Conservation (phyloP, 345 rosid genomes). For the Physaria fendleri region DNA sequence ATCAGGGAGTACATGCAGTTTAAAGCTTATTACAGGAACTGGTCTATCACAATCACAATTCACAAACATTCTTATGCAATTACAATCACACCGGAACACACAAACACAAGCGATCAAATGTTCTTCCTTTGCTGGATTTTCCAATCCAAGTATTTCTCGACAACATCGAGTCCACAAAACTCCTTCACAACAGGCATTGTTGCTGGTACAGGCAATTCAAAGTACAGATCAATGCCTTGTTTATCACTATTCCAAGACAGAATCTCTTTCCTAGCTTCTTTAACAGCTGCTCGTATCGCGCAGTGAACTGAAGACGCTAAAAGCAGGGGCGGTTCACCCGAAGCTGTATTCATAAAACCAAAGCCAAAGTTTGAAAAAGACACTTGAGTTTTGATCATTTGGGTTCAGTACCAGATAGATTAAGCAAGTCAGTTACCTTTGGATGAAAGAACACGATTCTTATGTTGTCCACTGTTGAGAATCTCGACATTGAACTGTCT, state of each 20-base stretch:
- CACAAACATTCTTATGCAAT: neutral
- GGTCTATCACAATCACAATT: neutral
- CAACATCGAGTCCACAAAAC: slow-evolving; percentile 59
- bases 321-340: slow-evolving; percentile 90
- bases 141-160: slow-evolving; percentile 63
- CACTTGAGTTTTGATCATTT: neutral
- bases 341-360: slow-evolving; percentile 60
- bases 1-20: neutral
- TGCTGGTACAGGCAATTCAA: slow-evolving; percentile 74
- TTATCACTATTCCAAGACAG: slow-evolving; percentile 36
- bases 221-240: slow-evolving; percentile 19
- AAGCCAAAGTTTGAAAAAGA: neutral
- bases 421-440: slow-evolving; percentile 49
- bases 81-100: neutral
- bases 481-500: slow-evolving; percentile 75
- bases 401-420: neutral
- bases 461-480: slow-evolving; percentile 70
- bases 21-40: slow-evolving; percentile 4
- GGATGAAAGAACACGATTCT: slow-evolving; percentile 75
- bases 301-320: slow-evolving; percentile 80
- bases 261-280: slow-evolving; percentile 62
- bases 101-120: neutral
- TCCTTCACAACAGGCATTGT: slow-evolving; percentile 79
- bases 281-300: slow-evolving; percentile 69
- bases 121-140: slow-evolving; percentile 17